Evolutionary conservation across 2,329 filamentous ascomycete species (phyloP).

Genomic region (Verticillium nubilum): DNA sequence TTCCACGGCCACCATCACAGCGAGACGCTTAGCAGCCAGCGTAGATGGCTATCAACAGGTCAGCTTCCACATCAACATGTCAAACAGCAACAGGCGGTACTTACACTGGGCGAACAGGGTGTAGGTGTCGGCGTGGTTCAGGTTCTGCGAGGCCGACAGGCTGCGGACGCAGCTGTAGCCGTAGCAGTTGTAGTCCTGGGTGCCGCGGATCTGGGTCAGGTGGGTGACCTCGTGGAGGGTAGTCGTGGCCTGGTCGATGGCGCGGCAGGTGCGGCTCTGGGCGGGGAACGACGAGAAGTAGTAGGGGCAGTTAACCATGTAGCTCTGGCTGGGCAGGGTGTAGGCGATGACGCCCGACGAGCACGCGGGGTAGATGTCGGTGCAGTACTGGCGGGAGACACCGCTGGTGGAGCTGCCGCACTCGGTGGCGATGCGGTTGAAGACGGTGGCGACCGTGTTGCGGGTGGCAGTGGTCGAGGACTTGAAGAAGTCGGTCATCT

Average conservation of each 20-base stretch:
- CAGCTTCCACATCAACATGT: background rate
- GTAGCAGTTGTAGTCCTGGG: constrained; percentile 55
- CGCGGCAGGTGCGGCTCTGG: constrained; percentile 48
- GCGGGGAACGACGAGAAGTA: constrained; percentile 50
- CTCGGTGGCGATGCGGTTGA: constrained; percentile 45
- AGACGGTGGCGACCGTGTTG: constrained; percentile 45
- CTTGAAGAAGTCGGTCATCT: constrained; percentile 60
- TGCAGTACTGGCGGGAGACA: constrained; percentile 51
- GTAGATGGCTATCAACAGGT: constrained; percentile 21
- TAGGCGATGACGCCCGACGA: constrained; percentile 48
- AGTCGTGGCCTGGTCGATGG: constrained; percentile 60
- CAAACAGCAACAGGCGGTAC: background rate
- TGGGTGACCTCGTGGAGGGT: constrained; percentile 63
- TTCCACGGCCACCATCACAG: background rate
- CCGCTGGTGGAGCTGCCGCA: constrained; percentile 45
- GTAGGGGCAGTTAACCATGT: constrained; percentile 57
- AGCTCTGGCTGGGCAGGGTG: constrained; percentile 46
- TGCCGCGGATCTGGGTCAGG: constrained; percentile 50
- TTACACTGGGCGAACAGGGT: constrained; percentile 26
- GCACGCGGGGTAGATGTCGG: constrained; percentile 38
- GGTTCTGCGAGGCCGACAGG: constrained; percentile 42
- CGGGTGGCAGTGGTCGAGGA: constrained; percentile 38
- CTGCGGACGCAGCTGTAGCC: constrained; percentile 42
- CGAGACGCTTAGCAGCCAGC: constrained; percentile 28
- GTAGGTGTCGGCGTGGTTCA: constrained; percentile 61